Conservation (phyloP, 148 eudicot species). For the Chenopodium berlandieri region DNA sequence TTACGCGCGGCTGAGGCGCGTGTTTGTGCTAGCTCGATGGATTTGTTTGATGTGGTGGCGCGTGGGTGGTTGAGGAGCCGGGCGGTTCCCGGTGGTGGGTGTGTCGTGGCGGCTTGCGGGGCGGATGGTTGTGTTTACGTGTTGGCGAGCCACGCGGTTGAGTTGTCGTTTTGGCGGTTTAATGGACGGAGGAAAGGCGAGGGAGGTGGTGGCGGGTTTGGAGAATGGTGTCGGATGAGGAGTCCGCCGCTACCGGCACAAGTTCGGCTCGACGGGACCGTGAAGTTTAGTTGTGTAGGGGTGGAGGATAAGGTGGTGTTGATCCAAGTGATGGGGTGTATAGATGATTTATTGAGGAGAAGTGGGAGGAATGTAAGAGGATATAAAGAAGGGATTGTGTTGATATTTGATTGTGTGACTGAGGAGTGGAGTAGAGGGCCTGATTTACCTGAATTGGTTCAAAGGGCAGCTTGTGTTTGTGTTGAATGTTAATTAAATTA, state of each 20-base stretch:
- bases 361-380: conserved; percentile 56
- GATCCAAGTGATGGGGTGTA: conserved; percentile 64
- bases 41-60: conserved; percentile 55
- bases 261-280: conserved; percentile 59
- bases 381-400: conserved; percentile 51
- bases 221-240: conserved; percentile 72
- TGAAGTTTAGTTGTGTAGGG: conserved; percentile 69
- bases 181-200: conserved; percentile 34
- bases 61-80: conserved; percentile 62
- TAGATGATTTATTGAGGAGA: conserved; percentile 61
- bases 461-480: conserved; percentile 71
- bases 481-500: conserved; percentile 47
- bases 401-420: conserved; percentile 59
- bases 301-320: conserved; percentile 72
- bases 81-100: conserved; percentile 76
- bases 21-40: conserved; percentile 74
- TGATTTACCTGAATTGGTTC: conserved; percentile 57
- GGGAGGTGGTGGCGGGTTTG: conserved; percentile 29
- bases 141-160: conserved; percentile 75
- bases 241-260: conserved; percentile 69
- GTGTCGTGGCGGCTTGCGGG: conserved; percentile 85
- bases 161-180: conserved; percentile 80
- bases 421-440: conserved; percentile 73
- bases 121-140: conserved; percentile 51
- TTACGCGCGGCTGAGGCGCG: conserved; percentile 49